Base-by-base conservation (phyloP, 192 early-diverging fungal species). In the Piromyces sp. region DNA sequence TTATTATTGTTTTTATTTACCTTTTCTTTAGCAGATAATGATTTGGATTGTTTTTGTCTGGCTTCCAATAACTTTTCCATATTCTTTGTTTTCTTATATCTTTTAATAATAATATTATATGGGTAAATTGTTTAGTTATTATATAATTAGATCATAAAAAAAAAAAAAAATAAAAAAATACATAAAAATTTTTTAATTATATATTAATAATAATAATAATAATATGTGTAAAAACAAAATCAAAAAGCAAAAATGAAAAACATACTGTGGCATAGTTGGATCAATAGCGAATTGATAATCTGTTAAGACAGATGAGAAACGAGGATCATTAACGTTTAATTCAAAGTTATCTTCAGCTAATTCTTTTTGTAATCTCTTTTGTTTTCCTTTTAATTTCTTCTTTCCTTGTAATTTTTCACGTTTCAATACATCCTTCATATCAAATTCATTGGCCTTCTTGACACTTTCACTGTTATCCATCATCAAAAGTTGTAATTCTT, bases 251-350 rank as follows among this genome's bases (percentile, higher is more conserved):
- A 40, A 13, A 40, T 14, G 2, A 15, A 9, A 51, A n/a, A 11
- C 51, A 9, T 68, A 95, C 87, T 94, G 91, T 80, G 97, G 94
- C 87, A 95, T 97, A 42, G 95, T 96, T 26, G 96, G 95, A 84
- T 98, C 97, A 79, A 98, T 94, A 30, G 95, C 95, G 86, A 97
- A 97, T 81, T 94, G 92, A 85, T 95, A 93, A 15, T 91, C 92
- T 7, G 95, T 92, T 37, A 92, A 88, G 84, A 96, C 40, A 0
- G 93, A 92, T 28, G 89, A 85, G 84, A 98, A 98, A 81, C 97
- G 92, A 80, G 95, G 90, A 86, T 98, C 97, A 40, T 83, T 84
- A 7, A 93, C 90, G 84, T 98, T 87, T 78, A 98, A 92, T 82
- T 94, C 90, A 85, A 98, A 98, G 81, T 92, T 91, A 79, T 97